These are phyloP conservation scores for Camelina laxa DNA, from an alignment of 345 rosid genomes.

Conservation along the genomic window DNA sequence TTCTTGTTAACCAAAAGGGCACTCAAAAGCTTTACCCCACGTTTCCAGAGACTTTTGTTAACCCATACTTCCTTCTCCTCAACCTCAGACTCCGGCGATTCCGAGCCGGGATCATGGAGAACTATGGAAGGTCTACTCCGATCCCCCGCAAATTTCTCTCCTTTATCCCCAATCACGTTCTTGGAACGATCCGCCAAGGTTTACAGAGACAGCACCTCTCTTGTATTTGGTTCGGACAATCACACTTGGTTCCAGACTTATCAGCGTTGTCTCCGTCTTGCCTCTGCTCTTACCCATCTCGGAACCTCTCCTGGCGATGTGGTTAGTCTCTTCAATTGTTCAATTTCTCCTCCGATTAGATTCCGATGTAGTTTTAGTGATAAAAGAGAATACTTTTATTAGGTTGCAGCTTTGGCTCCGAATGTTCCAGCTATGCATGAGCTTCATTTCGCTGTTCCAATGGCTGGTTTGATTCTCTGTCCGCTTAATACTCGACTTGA, in stretches of 20 bases:
- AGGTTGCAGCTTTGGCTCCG: slow-evolving; percentile 73
- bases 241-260: slow-evolving; percentile 71
- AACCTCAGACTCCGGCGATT: slow-evolving; percentile 17
- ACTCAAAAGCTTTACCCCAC: slow-evolving; percentile 26
- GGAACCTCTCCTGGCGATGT: slow-evolving; percentile 71
- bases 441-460: slow-evolving; percentile 85
- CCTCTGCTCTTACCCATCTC: slow-evolving; percentile 69
- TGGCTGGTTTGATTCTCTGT: slow-evolving; percentile 79
- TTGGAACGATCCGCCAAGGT: slow-evolving; percentile 75
- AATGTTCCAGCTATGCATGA: slow-evolving; percentile 84
- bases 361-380: not conserved
- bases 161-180: slow-evolving; percentile 76
- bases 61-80: slow-evolving; percentile 9
- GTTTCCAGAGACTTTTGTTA: not conserved
- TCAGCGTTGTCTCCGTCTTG: slow-evolving; percentile 66
- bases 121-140: slow-evolving; percentile 63
- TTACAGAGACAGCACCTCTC: slow-evolving; percentile 59
- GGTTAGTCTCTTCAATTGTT: slow-evolving; percentile 47
- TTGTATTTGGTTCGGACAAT: slow-evolving; percentile 56
- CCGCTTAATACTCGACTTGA: slow-evolving; percentile 71
- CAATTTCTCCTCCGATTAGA: not conserved
- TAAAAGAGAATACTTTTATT: slow-evolving; percentile 22
- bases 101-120: slow-evolving; percentile 54
- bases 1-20: slow-evolving; percentile 27
- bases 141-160: slow-evolving; percentile 62